phyloP scores from a whole-genome alignment of 2,329 filamentous ascomycete genomes.

The Westerdykella sp. region DNA sequence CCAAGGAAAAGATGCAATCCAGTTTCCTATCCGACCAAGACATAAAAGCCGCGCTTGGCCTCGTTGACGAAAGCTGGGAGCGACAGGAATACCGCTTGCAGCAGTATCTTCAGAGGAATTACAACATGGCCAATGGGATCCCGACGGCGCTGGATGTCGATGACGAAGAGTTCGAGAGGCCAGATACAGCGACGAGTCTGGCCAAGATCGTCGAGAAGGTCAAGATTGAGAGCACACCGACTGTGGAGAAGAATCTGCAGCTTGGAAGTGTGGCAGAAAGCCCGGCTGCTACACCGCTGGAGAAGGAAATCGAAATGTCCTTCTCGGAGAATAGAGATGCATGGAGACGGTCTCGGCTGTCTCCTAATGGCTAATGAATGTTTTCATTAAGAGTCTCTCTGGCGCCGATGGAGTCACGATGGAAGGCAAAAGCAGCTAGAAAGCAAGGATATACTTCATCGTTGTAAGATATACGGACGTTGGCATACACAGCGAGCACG shows the following conservation, averaged over 20 bases:
- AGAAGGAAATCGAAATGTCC: conserved; percentile 29
- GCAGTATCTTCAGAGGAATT: conserved; percentile 44
- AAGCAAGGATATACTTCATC: neutral
- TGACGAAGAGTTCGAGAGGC: conserved; percentile 43
- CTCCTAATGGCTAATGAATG: neutral
- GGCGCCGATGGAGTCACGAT: too few species aligned
- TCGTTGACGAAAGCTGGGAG: conserved; percentile 47
- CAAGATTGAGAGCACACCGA: conserved; percentile 42
- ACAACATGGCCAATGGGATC: conserved; percentile 41
- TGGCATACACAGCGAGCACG: neutral
- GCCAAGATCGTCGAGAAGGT: conserved; percentile 41
- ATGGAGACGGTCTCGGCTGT: conserved; percentile 1
- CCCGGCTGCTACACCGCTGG: conserved; percentile 10
- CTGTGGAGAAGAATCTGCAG: conserved; percentile 34
- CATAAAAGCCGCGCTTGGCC: conserved; percentile 43
- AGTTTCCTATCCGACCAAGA: conserved; percentile 42
- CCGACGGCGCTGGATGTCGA: conserved; percentile 41
- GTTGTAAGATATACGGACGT: neutral
- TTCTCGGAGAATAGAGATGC: conserved; percentile 14
- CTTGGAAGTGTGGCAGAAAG: conserved; percentile 18
- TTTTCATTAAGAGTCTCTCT: neutral
- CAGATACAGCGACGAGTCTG: conserved; percentile 37
- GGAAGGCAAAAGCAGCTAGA: neutral
- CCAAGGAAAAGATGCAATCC: conserved; percentile 20
- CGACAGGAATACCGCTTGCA: conserved; percentile 44